These are phyloP conservation scores for Lactarius trivialis DNA, from an alignment of 768 basidiomycete species.

Conservation along the genomic window DNA sequence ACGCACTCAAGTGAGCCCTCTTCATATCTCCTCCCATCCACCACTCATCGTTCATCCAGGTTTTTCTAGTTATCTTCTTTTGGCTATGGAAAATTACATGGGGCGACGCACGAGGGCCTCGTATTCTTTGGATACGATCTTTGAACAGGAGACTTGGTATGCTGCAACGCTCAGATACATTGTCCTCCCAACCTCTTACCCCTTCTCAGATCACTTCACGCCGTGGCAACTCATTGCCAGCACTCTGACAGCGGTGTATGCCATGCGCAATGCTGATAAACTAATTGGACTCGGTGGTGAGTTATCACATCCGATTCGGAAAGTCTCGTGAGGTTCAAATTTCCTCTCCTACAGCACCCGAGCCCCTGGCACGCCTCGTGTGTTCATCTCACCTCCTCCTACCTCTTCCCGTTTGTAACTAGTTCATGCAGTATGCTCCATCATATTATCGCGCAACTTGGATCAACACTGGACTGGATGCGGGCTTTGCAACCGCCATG, in stretches of 20 bases:
- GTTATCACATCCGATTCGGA: conserved; percentile 26
- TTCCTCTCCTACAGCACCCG: conserved; percentile 57
- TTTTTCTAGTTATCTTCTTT: conserved; percentile 85
- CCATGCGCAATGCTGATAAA: conserved; percentile 77
- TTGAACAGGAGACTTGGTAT: conserved; percentile 56
- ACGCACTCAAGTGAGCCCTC: conserved; percentile 58
- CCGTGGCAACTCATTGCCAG: conserved; percentile 95
- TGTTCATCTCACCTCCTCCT: conserved; percentile 27
- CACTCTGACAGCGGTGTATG: conserved; percentile 80
- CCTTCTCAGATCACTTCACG: conserved; percentile 59
- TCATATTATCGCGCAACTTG: conserved; percentile 96
- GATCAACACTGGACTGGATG: conserved; percentile 91
- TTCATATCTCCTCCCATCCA: not conserved
- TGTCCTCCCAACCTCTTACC: not conserved
- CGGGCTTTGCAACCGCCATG: conserved; percentile 96
- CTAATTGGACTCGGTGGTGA: conserved; percentile 75
- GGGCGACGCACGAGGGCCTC: conserved; percentile 59
- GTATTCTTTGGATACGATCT: conserved; percentile 55
- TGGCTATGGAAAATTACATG: conserved; percentile 78
- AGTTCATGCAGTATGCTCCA: conserved; percentile 63
- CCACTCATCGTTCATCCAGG: conserved; percentile 38
- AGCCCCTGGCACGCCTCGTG: conserved; percentile 85
- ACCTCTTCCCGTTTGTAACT: conserved; percentile 7
- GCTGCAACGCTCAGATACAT: conserved; percentile 25
- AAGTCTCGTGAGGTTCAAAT: conserved; percentile 1